Evolutionary conservation across 2,329 filamentous ascomycete genomes (phyloP).

Genomic region (Neofusicoccum kwambonambiense): DNA sequence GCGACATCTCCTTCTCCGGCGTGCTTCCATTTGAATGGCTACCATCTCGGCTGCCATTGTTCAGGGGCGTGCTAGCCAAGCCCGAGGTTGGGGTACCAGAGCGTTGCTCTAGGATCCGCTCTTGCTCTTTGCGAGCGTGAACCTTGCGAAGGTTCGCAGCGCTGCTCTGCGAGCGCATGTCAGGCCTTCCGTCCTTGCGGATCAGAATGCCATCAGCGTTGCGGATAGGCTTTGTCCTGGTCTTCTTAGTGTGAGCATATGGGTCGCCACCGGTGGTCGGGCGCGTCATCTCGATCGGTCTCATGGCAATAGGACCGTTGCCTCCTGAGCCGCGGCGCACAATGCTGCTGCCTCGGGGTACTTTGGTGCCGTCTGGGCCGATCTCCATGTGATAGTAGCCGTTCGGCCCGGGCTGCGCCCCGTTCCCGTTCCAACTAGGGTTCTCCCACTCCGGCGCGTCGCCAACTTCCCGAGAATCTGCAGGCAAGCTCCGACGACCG

Average conservation of each 20-base stretch:
- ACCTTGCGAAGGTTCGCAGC: conserved; percentile 53
- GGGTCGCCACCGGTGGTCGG: conserved; percentile 31
- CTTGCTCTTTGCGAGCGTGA: conserved; percentile 47
- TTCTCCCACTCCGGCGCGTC: conserved; percentile 43
- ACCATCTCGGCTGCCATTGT: background rate
- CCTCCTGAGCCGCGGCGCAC: conserved; percentile 37
- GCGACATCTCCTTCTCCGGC: conserved; percentile 15
- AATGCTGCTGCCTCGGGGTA: conserved; percentile 24
- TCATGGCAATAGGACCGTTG: conserved; percentile 20
- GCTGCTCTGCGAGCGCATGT: conserved; percentile 53
- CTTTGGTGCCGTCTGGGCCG: conserved; percentile 23
- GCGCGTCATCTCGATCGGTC: conserved; percentile 21
- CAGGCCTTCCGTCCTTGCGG: conserved; percentile 51
- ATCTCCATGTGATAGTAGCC: conserved; percentile 33
- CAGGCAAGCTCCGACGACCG: conserved; percentile 38
- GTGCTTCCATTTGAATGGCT: background rate
- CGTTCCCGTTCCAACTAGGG: conserved; percentile 37
- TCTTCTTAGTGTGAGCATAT: conserved; percentile 47
- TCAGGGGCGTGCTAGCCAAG: conserved; percentile 21
- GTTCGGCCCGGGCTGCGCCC: conserved; percentile 37
- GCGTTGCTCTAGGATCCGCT: conserved; percentile 15
- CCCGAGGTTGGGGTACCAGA: conserved; percentile 25
- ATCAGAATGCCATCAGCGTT: conserved; percentile 53
- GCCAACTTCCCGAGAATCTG: conserved; percentile 28
- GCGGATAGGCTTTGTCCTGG: conserved; percentile 49